Base-by-base conservation (phyloP, 23 red algal genomes). In the Agarophyton chilense region DNA sequence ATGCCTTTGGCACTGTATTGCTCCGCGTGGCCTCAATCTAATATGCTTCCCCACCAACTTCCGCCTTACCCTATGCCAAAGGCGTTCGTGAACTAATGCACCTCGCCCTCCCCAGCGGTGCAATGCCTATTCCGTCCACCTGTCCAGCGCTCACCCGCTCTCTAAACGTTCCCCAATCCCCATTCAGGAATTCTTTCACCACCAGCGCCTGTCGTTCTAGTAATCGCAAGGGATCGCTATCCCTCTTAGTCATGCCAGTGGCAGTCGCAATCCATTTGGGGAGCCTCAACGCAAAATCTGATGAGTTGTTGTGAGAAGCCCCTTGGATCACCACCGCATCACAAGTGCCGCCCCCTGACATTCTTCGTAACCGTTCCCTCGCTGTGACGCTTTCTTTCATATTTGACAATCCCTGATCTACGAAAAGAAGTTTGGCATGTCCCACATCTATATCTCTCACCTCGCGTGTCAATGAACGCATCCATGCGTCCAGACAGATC, bases 401-500 rank as follows among this genome's bases (percentile, higher is more conserved):
- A 13, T 58, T 76, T 12, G 47, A 35, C 52, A 52, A 49, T 13
- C 21, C 84, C 68, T 61, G 51, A 57, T 89, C 84, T 28, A 89
- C 72, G 53, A 89, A 89, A 46, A 89, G 26, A n/a, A 89, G 21
- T 33, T 78, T 76, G 43, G 54, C 57, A 11, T 28, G 32, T n/a
- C 46, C 62, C 31, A 70, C 62, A 31, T 68, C 42, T 10, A 53
- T 29, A 44, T 79, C 32, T 24, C 45, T 32, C 39, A 77, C 21
- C 73, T 41, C 6, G 4, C 34, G 22, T 1, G 35, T 42, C 29
- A 92, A 22, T 24, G 78, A 52, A 22, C 47, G 54, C 62, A 92
- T 53, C 89, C 89, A 92, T 77, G 89, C 89, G 50, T 92, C 89
- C 13, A 76, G 38, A 19, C 58, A 57, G 13, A 92, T 60, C 45